These are phyloP conservation scores for Colletotrichum cordylinicola DNA, from an alignment of 2,329 filamentous ascomycete genomes.

Conservation along the genomic window DNA sequence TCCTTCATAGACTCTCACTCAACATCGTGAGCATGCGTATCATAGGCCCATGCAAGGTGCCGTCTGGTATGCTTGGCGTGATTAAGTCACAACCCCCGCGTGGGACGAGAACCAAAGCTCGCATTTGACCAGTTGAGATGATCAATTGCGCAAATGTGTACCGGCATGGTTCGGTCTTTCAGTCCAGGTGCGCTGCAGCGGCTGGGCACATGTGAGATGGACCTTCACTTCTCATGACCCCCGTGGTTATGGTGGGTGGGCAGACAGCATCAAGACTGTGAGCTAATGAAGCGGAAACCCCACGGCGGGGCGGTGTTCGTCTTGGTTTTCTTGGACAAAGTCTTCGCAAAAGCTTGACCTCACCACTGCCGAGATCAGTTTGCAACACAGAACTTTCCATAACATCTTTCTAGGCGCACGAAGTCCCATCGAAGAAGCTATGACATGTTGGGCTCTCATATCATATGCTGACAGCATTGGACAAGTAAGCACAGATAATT, in stretches of 20 bases:
- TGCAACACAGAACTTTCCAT: accelerated
- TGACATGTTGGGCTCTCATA: accelerated
- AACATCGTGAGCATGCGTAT: not conserved
- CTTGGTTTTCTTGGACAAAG: conserved; percentile 15
- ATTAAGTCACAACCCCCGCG: not conserved
- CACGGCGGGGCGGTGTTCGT: not conserved
- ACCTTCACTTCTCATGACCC: not conserved
- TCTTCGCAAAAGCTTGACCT: conserved; percentile 18
- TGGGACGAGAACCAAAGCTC: not conserved
- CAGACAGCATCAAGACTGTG: too few relatives aligned
- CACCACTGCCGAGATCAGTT: not conserved
- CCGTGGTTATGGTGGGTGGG: not conserved
- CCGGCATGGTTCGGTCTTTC: accelerated
- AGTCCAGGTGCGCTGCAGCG: accelerated
- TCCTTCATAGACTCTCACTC: not conserved
- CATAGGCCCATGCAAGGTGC: not conserved
- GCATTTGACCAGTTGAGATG: not conserved
- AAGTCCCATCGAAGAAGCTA: not conserved
- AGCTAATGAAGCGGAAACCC: not conserved
- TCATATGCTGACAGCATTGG: not conserved
- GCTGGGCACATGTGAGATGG: not conserved
- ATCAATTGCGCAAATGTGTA: accelerated
- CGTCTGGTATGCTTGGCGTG: not conserved
- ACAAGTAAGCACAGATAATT: not conserved
- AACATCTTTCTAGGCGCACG: accelerated